phyloP scores from a whole-genome alignment of 106 monocot species.

The Dendrobium officinale region DNA sequence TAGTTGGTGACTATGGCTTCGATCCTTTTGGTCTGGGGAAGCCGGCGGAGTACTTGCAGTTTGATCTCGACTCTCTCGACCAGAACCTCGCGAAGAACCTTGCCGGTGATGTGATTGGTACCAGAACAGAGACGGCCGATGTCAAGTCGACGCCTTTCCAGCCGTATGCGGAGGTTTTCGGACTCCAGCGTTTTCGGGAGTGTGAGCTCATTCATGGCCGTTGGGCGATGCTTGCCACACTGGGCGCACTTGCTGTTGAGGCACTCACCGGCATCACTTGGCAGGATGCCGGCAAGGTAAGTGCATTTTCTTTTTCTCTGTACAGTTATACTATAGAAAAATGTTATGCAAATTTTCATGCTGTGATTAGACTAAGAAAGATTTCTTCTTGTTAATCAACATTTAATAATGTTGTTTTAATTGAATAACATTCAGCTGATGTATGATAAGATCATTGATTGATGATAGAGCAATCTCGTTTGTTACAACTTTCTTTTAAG shows the following conservation, averaged over 20 bases:
- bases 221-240: slow-evolving; percentile 96
- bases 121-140: slow-evolving; percentile 59
- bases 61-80: slow-evolving; percentile 81
- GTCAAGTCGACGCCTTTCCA: slow-evolving; percentile 92
- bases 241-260: slow-evolving; percentile 87
- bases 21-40: slow-evolving; percentile 94
- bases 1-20: slow-evolving; percentile 91
- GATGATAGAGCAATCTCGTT: too few relatives aligned
- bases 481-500: too few relatives aligned
- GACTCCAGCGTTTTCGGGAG: slow-evolving; percentile 90
- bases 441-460: not conserved
- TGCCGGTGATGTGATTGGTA: slow-evolving; percentile 71
- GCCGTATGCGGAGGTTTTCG: slow-evolving; percentile 89
- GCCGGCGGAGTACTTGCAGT: slow-evolving; percentile 95
- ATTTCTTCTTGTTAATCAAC: too few relatives aligned
- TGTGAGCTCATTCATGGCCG: slow-evolving; percentile 97
- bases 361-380: too few relatives aligned
- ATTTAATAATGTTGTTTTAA: too few relatives aligned
- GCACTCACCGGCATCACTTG: slow-evolving; percentile 88
- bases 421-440: not conserved
- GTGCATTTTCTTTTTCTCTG: too few relatives aligned
- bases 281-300: slow-evolving; percentile 98
- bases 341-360: too few relatives aligned
- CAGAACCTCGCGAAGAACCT: slow-evolving; percentile 90
- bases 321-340: too few relatives aligned